Evolutionary conservation across 208 protist species (phyloP).

Genomic region (Leishmania martiniquensis): DNA sequence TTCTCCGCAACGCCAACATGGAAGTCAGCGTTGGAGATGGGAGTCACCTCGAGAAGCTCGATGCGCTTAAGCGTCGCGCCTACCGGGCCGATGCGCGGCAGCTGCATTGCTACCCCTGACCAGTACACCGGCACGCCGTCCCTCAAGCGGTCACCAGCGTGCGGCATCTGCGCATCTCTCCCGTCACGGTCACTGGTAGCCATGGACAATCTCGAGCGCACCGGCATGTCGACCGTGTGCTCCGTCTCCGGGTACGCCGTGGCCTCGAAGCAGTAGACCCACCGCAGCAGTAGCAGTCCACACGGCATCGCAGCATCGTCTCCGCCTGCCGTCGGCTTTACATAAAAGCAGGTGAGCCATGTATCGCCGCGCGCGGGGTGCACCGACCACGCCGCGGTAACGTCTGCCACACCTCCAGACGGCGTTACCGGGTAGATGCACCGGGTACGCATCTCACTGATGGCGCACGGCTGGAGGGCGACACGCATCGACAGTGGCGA

Average conservation of each 20-base stretch:
- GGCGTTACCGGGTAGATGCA: not conserved
- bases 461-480: not conserved
- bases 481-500: constrained; percentile 5
- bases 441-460: not conserved
- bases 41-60: constrained; percentile 32
- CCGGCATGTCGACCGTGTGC: constrained; percentile 23
- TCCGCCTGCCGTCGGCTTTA: not conserved
- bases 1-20: not conserved
- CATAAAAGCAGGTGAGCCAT: constrained; percentile 17
- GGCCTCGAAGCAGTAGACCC: constrained; percentile 29
- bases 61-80: constrained; percentile 32
- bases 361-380: constrained; percentile 20
- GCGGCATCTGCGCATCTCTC: not conserved
- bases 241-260: constrained; percentile 21
- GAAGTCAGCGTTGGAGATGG: not conserved
- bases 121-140: constrained; percentile 10
- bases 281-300: constrained; percentile 25
- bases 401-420: not conserved
- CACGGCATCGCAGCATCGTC: not conserved
- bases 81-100: constrained; percentile 31
- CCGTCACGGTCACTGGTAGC: not conserved
- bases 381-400: constrained; percentile 23
- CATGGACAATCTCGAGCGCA: constrained; percentile 15
- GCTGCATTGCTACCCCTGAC: constrained; percentile 28
- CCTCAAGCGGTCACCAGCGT: not conserved